A percentile compares a stretch with the other conserved stretches of the same genome.
Evolutionary conservation across 495 filamentous ascomycete genomes (phyloP).

Genomic region (Podospora pseudoanserina): DNA sequence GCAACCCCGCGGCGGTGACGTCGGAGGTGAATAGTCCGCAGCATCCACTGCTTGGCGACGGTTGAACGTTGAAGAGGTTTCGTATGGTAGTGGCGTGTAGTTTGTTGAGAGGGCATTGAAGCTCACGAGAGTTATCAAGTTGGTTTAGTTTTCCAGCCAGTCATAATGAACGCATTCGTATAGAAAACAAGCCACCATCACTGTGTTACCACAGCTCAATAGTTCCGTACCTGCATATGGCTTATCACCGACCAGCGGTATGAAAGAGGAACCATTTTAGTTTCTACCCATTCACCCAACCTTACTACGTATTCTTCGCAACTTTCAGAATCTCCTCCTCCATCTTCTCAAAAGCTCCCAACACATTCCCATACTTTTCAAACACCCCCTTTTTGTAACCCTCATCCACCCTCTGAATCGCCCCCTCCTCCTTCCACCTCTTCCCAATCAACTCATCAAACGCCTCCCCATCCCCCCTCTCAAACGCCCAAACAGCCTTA

Average conservation of each 20-base stretch:
- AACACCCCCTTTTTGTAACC: constrained; percentile 75
- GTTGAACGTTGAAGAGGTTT: background rate
- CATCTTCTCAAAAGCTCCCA: constrained; percentile 76
- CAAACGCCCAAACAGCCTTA: constrained; percentile 89
- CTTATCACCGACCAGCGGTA: background rate
- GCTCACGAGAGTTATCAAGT: too few relatives aligned
- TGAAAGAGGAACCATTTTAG: background rate
- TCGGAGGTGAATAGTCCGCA: background rate
- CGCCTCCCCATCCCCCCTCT: constrained; percentile 62
- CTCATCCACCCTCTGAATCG: constrained; percentile 73
- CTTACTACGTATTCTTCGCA: constrained; percentile 38
- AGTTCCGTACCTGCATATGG: background rate
- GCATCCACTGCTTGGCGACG: background rate
- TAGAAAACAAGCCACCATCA: too few relatives aligned
- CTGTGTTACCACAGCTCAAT: background rate
- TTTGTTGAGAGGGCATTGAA: background rate
- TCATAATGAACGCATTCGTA: too few relatives aligned
- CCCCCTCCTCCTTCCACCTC: constrained; percentile 81
- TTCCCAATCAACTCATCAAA: constrained; percentile 83
- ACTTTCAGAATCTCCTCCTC: constrained; percentile 62
- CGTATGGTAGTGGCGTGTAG: background rate
- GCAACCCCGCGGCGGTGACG: background rate
- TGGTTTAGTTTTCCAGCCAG: background rate
- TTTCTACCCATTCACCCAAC: background rate
- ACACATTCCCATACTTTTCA: constrained; percentile 67